Evolutionary conservation across 306 rosid genomes (phyloP), one percentile per base, ranked within the genome.

Genomic region (Vigna reflexopilosa): DNA sequence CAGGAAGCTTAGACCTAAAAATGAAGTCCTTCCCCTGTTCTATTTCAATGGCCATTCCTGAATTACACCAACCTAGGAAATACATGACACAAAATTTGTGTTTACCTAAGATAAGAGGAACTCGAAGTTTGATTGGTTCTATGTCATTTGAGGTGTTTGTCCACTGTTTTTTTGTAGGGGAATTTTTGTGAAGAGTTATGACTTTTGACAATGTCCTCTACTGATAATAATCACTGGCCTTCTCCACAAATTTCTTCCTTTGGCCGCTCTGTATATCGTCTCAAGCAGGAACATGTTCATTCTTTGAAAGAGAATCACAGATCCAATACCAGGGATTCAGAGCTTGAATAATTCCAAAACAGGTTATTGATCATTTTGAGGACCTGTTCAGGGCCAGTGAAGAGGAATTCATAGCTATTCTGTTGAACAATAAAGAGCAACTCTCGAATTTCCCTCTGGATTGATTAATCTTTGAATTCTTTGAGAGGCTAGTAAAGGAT

Each of bases 1-100:
- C 91, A 0, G 89, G 89, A 6, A 94, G 93, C 66, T 77, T 90
- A 0, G 96, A 94, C 65, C 88, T 84, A 87, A 81, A 94, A 10
- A 91, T 74, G 83, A 86, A 48, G 5, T 86, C 88, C 2, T 77
- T 66, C 12, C 75, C 45, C 8, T 42, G 9, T 19, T 55, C 3
- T 2, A 15, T 15, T 7, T 61, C 78, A 24, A 64, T 22, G 56
- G 81, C 81, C 78, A 79, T 78, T 45, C 5, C 3, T 38, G 0
- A 42, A 42, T 30, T 3, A 30, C 34, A 3, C 4, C 4, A 2
- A 30, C 4, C 4, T 30, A 4, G 5, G 1, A 4, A 32, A 32
- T 4, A 32, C 0, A 32, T 4, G 36, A 3, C 13, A 45, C 4
- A 40, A 9, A 9, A 40, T 40, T 11, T 11, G 15, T 45, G 44